Base-by-base conservation (phyloP, 1,284 basidiomycete species). In the Apiotrichum veenhuisii region DNA sequence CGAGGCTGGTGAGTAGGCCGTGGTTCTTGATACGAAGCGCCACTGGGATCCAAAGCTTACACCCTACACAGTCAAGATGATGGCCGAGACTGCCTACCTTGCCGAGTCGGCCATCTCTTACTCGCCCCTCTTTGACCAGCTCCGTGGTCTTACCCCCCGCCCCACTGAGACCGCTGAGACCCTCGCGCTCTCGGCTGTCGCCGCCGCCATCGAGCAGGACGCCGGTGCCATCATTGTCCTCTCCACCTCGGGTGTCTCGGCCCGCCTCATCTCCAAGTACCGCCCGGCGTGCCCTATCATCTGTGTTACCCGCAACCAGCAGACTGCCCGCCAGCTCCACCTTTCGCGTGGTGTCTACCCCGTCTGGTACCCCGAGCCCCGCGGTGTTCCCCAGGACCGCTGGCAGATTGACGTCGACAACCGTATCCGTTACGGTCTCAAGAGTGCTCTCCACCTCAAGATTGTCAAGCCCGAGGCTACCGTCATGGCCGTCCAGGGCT, bases 321-420 rank as follows among this genome's bases (percentile, higher is more conserved):
- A 95, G 80, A 98, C 95, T 20, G 85, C 95, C 11, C 89, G 96
- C 67, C 95, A 97, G 79, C 89, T 96, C 67, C 95, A 98, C 80
- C 81, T 99, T 66, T 90, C 97, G 82, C 87, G 96, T 65, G 96
- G 93, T 63, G 91, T 89, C 79, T 98, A 98, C 79, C 94, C 95
- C 34, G 92, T 97, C 85, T 89, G 68, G 64, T 99, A 98, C 82
- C 82, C 88, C 40, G 91, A 96, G 80, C 87, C 92, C 23, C 84
- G 94, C 58, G 93, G 93, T 52, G 85, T 95, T 66, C 84, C 85
- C 62, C 82, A 83, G 53, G 85, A 89, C 72, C 92, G 94, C 77
- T 99, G 96, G 96, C 96, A 98, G 82, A 91, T 86, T 55, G 96
- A 99, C 77, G 95, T 97, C 38, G 73, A 77, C 71, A 76, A 74